These are phyloP conservation scores for Sapria himalayana DNA, from an alignment of 345 rosid species.

Conservation along the genomic window DNA sequence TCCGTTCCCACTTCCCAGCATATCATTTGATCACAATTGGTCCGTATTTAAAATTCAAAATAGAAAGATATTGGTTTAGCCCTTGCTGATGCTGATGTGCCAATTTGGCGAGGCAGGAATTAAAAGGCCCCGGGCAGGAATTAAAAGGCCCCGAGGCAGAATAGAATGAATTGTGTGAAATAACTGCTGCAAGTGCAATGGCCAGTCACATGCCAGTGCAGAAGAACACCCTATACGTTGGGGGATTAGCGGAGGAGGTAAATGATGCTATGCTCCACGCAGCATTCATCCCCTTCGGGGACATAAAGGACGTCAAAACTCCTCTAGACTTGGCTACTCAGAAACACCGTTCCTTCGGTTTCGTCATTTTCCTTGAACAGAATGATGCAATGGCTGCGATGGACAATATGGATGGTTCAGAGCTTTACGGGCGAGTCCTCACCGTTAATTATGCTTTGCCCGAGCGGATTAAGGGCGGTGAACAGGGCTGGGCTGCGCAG, in stretches of 20 bases:
- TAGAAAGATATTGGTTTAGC: no score
- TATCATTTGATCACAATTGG: no score
- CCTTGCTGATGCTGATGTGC: no score
- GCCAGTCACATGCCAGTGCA: slow-evolving; percentile 55
- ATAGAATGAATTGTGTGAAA: no score
- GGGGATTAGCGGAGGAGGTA: slow-evolving; percentile 91
- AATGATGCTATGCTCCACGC: slow-evolving; percentile 87
- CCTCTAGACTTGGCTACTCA: slow-evolving; percentile 95
- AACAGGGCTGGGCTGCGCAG: slow-evolving; percentile 99
- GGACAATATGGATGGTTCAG: slow-evolving; percentile 98
- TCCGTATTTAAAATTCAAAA: no score
- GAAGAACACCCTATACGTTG: slow-evolving; percentile 91
- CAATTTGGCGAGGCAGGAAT: no score
- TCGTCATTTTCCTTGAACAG: slow-evolving; percentile 78
- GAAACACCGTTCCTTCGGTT: slow-evolving; percentile 93
- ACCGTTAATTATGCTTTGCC: slow-evolving; percentile 95
- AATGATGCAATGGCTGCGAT: slow-evolving; percentile 85
- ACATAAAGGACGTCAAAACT: slow-evolving; percentile 90
- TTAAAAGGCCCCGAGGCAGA: no score
- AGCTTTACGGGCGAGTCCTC: slow-evolving; percentile 94
- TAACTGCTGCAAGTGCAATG: slow-evolving; percentile 8
- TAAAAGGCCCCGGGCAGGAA: not conserved
- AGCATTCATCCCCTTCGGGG: slow-evolving; percentile 90
- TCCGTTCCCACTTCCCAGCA: no score
- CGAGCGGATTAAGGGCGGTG: slow-evolving; percentile 93